Base-by-base conservation (phyloP, 768 basidiomycete genomes). In the Tylopilus plumbeoviolaceoides region DNA sequence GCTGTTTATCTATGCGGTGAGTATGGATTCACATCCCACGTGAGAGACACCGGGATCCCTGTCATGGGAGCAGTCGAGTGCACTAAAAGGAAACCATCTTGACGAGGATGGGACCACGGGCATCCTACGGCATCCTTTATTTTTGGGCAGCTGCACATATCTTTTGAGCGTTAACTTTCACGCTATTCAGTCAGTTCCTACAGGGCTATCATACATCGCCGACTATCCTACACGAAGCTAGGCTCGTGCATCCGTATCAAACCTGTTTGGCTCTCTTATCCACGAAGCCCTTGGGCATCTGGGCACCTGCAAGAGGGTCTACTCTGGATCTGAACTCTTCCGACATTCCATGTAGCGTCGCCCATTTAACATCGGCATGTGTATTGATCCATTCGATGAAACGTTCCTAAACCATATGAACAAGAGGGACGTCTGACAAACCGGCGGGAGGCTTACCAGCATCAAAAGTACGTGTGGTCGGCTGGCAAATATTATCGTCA, bases 361-460 rank as follows among this genome's bases (percentile, higher is more conserved):
- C 84, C 83, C 84, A 89, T 50, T 87, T 75, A 4, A 89, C 79
- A 44, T 81, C 33, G 33, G 33, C 33, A 15, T 33, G 33, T 33
- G 33, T 79, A 60, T 87, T 85, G 38, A 88, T 72, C 82, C 84
- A 87, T 60, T 86, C 82, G 56, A 89, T 86, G 67, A 87, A 85
- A 41, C 83, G 76, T 63, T 88, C 83, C 79, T 84, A 53, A 21
- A 36, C 4, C 14, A 4, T 35, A 6, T 12, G 14, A 33, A 11
- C 14, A 8, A 12, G n/a, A 7, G 11, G 17, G 25, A 31, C 23
- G 12, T 28, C 38, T 15, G 36, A 30, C 25, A 33, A 44, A 31
- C 11, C 18, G 28, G 12, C 3, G 5, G 18, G 27, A 10, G 27
- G 11, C 72, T 70, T 63, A 81, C 84, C 50, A 89, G 78, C 82